A percentile compares a stretch with the other conserved stretches of the same genome.
phyloP scores from a whole-genome alignment of 371 early-diverging fungal species.

The Circinella minor region DNA sequence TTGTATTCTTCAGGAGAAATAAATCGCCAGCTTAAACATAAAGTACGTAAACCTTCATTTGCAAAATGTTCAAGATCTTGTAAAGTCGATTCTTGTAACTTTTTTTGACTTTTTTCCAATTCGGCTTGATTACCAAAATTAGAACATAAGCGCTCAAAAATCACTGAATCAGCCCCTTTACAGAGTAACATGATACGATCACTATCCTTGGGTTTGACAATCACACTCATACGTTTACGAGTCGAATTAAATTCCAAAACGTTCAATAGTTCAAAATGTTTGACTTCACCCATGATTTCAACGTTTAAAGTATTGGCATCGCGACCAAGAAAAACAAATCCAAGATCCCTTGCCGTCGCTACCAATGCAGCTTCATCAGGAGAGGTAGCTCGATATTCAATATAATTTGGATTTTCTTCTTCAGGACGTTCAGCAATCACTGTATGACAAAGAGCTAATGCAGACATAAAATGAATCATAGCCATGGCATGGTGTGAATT shows the following conservation, averaged over 20 bases:
- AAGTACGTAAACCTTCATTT: slow-evolving; percentile 85
- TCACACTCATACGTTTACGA: slow-evolving; percentile 88
- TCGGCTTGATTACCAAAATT: slow-evolving; percentile 48
- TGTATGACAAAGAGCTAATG: slow-evolving; percentile 78
- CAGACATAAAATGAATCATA: slow-evolving; percentile 74
- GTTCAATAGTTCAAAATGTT: slow-evolving; percentile 66
- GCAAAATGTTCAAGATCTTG: slow-evolving; percentile 76
- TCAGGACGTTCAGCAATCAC: slow-evolving; percentile 66
- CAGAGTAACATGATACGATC: slow-evolving; percentile 81
- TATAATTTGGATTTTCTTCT: slow-evolving; percentile 43
- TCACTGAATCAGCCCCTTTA: slow-evolving; percentile 97
- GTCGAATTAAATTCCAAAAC: slow-evolving; percentile 84
- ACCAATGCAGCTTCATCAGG: slow-evolving; percentile 96
- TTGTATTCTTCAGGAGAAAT: slow-evolving; percentile 75
- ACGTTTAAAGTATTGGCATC: slow-evolving; percentile 63
- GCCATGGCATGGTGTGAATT: slow-evolving; percentile 61
- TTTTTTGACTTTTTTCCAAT: slow-evolving; percentile 45
- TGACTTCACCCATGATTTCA: slow-evolving; percentile 72
- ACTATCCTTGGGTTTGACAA: slow-evolving; percentile 67
- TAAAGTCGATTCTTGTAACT: slow-evolving; percentile 32
- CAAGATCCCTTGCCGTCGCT: slow-evolving; percentile 86
- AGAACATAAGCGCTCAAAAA: slow-evolving; percentile 76
- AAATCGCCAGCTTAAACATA: slow-evolving; percentile 80
- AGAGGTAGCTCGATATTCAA: slow-evolving; percentile 90
- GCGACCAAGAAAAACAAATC: slow-evolving; percentile 82